These are phyloP conservation scores for Suaeda aralocaspica DNA, from an alignment of 148 eudicot species.

Conservation along the genomic window DNA sequence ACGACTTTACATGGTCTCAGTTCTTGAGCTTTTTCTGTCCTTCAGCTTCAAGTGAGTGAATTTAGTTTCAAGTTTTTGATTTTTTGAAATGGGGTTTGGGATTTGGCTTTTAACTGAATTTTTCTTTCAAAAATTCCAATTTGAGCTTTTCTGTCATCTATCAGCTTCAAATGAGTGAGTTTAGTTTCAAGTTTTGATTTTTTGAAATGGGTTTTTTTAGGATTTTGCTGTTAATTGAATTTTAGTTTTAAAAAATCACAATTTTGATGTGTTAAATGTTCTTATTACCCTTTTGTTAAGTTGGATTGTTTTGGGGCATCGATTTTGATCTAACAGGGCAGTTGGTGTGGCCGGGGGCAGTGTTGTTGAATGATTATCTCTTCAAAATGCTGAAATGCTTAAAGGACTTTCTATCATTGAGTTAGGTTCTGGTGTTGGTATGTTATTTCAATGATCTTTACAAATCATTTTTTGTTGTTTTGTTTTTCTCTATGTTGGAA, in stretches of 20 bases:
- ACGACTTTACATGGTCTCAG: slow-evolving; percentile 84
- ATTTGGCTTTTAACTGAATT: background rate
- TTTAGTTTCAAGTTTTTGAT: background rate
- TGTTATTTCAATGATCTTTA: slow-evolving; percentile 13
- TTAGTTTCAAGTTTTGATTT: background rate
- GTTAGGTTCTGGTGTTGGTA: slow-evolving; percentile 97
- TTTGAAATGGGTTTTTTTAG: slow-evolving; percentile 9
- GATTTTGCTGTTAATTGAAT: background rate
- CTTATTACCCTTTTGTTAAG: background rate
- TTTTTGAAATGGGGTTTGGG: slow-evolving; percentile 8
- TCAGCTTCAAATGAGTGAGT: slow-evolving; percentile 75
- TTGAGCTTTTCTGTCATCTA: slow-evolving; percentile 64
- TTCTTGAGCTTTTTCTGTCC: slow-evolving; percentile 74
- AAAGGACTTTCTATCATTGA: slow-evolving; percentile 72
- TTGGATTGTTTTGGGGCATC: slow-evolving; percentile 38
- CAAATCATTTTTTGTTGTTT: background rate
- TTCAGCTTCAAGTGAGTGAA: slow-evolving; percentile 76
- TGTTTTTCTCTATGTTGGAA: background rate
- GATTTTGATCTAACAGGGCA: slow-evolving; percentile 98
- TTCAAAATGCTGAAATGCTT: slow-evolving; percentile 66
- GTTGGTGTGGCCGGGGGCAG: slow-evolving; percentile 97
- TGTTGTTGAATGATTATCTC: slow-evolving; percentile 65
- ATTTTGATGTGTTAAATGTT: slow-evolving; percentile 6
- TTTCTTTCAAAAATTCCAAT: background rate
- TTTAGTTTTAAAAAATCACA: background rate